Percentiles rank a stretch among this genome's conserved stretches.
Conservation (phyloP, 2,329 filamentous ascomycete genomes). For the Pestalotiopsis fici region DNA sequence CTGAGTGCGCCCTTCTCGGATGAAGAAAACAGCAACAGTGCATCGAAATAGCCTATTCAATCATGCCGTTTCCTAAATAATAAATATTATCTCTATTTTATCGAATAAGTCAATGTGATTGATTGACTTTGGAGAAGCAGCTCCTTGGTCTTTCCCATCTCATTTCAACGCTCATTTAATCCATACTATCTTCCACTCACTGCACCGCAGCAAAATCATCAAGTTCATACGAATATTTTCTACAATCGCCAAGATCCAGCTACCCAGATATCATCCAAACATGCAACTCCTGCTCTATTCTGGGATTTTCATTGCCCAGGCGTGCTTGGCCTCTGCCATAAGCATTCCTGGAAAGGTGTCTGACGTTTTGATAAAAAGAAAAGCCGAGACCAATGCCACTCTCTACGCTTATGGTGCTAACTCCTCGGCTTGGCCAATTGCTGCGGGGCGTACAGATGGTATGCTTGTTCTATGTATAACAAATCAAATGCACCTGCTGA, state of each 20-base stretch:
- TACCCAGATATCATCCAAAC: neutral
- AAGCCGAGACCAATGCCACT: slow-evolving; percentile 16
- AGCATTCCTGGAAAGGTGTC: neutral
- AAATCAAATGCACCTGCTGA: neutral
- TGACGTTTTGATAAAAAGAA: slow-evolving; percentile 8
- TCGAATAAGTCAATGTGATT: too few relatives aligned
- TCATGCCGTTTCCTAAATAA: neutral
- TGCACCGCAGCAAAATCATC: too few relatives aligned
- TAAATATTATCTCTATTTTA: too few relatives aligned
- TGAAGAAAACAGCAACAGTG: neutral
- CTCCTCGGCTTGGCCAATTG: slow-evolving; percentile 17
- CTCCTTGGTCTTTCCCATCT: too few relatives aligned
- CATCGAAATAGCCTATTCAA: neutral
- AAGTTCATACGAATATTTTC: too few relatives aligned
- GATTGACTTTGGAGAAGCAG: too few relatives aligned
- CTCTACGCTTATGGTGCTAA: slow-evolving; percentile 20
- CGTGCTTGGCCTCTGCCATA: slow-evolving; percentile 1
- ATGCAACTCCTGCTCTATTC: neutral
- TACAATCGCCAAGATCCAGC: too few relatives aligned
- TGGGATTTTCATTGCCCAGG: neutral
- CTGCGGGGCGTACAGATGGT: slow-evolving; percentile 17
- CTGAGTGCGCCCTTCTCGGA: neutral
- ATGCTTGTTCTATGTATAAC: neutral
- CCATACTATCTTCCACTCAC: too few relatives aligned
- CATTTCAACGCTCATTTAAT: too few relatives aligned